Conservation (phyloP, 495 filamentous ascomycete species). For the Penicillium simplicissimum region DNA sequence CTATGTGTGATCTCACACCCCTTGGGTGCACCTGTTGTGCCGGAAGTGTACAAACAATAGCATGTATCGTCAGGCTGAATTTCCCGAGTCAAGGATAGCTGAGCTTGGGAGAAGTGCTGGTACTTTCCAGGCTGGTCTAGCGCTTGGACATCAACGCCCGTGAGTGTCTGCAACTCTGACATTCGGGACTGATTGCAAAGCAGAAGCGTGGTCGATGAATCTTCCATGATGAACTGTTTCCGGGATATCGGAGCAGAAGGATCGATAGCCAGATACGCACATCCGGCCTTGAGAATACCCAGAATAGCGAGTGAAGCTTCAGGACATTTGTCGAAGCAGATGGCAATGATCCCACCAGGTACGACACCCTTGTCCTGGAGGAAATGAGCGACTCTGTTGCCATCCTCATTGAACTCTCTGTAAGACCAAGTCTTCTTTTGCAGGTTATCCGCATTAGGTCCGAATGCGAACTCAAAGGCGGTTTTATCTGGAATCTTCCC, state of each 20-base stretch:
- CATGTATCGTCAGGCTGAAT: slow-evolving; percentile 77
- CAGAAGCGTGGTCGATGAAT: slow-evolving; percentile 28
- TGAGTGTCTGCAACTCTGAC: slow-evolving; percentile 18
- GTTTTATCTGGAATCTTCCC: slow-evolving; percentile 36
- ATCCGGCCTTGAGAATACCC: slow-evolving; percentile 58
- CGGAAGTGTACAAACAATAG: slow-evolving; percentile 95
- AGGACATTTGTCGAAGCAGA: slow-evolving; percentile 45
- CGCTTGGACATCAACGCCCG: slow-evolving; percentile 27
- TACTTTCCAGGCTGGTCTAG: slow-evolving; percentile 38
- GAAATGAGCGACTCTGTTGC: slow-evolving; percentile 41
- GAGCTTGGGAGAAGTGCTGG: slow-evolving; percentile 21
- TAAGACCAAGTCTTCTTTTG: slow-evolving; percentile 43
- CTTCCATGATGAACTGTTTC: slow-evolving; percentile 45
- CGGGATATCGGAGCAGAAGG: slow-evolving; percentile 46
- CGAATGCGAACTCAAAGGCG: slow-evolving; percentile 45
- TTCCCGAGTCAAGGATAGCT: slow-evolving; percentile 16
- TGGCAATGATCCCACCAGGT: slow-evolving; percentile 40
- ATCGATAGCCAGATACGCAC: slow-evolving; percentile 71
- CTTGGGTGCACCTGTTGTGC: slow-evolving; percentile 96
- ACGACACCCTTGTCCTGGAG: slow-evolving; percentile 33
- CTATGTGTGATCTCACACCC: slow-evolving; percentile 73
- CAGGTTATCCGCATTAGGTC: slow-evolving; percentile 26
- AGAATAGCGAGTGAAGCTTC: slow-evolving; percentile 46
- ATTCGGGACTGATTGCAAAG: slow-evolving; percentile 24
- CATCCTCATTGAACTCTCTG: slow-evolving; percentile 35